phyloP scores from a whole-genome alignment of 2,329 filamentous ascomycete genomes.

The Apiospora aurea region DNA sequence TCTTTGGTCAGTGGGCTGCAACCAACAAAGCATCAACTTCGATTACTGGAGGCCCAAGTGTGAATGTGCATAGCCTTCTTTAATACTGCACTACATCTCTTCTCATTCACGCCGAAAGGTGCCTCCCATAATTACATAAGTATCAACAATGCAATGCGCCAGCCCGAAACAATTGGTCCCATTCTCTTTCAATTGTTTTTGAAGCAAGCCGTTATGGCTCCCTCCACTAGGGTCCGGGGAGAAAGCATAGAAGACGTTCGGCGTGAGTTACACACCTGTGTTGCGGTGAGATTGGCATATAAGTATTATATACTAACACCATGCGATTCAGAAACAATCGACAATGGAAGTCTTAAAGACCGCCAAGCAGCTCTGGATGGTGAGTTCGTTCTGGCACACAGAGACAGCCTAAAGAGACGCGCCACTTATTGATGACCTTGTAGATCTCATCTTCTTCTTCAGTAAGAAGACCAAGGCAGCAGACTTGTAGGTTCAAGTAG shows the following conservation, averaged over 20 bases:
- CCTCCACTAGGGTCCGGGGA: slow-evolving; percentile 17
- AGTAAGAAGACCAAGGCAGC: slow-evolving; percentile 44
- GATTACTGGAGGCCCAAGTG: neutral
- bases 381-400: slow-evolving; percentile 32
- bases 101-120: neutral
- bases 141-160: neutral
- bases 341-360: slow-evolving; percentile 45
- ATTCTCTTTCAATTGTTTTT: neutral
- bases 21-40: neutral
- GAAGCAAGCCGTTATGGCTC: slow-evolving; percentile 12
- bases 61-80: slow-evolving; percentile 6
- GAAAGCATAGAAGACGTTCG: slow-evolving; percentile 18
- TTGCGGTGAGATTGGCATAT: neutral
- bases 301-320: neutral
- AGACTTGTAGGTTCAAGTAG: slow-evolving; percentile 42
- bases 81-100: neutral
- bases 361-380: slow-evolving; percentile 51
- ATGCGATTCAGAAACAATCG: slow-evolving; percentile 32
- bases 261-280: neutral
- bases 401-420: neutral
- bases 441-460: slow-evolving; percentile 48
- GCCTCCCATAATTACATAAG: too few relatives aligned
- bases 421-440: neutral
- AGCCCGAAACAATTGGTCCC: neutral
- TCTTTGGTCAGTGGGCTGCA: neutral